These are phyloP conservation scores for Podosphaera fusca DNA, from an alignment of 2,329 filamentous ascomycete species.

Conservation along the genomic window DNA sequence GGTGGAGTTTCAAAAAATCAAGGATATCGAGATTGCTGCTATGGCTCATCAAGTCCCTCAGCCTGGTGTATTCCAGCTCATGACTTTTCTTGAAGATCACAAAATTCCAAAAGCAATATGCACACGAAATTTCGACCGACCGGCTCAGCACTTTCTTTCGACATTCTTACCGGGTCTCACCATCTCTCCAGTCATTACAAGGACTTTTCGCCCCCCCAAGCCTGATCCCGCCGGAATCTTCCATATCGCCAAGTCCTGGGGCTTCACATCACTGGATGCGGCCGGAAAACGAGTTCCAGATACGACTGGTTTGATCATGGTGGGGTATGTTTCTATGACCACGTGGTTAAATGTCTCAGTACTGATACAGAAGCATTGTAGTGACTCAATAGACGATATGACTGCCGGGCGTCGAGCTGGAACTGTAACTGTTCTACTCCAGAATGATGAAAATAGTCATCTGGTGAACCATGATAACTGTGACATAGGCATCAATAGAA, in stretches of 20 bases:
- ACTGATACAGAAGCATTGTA: constrained; percentile 13
- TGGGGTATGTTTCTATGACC: constrained; percentile 21
- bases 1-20: constrained; percentile 48
- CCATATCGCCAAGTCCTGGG: constrained; percentile 64
- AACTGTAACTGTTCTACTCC: constrained; percentile 70
- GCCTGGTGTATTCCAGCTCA: constrained; percentile 52
- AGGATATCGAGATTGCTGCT: constrained; percentile 54
- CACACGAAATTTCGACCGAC: constrained; percentile 77
- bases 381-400: constrained; percentile 82
- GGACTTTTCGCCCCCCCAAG: constrained; percentile 64
- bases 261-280: constrained; percentile 24
- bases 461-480: constrained; percentile 52
- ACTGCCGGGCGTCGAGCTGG: constrained; percentile 63
- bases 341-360: background rate
- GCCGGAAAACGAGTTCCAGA: constrained; percentile 3
- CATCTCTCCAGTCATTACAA: constrained; percentile 63
- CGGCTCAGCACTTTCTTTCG: constrained; percentile 48
- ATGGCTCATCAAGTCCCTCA: constrained; percentile 62
- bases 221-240: constrained; percentile 72
- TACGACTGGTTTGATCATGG: constrained; percentile 14
- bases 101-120: constrained; percentile 61
- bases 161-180: constrained; percentile 47
- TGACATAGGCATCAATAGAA: constrained; percentile 43
- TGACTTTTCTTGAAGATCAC: constrained; percentile 54
- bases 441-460: constrained; percentile 57